A percentile compares a stretch with the other conserved stretches of the same genome.
These are phyloP conservation scores for Diospyros lotus DNA, from an alignment of 148 eudicot genomes.

Conservation along the genomic window DNA sequence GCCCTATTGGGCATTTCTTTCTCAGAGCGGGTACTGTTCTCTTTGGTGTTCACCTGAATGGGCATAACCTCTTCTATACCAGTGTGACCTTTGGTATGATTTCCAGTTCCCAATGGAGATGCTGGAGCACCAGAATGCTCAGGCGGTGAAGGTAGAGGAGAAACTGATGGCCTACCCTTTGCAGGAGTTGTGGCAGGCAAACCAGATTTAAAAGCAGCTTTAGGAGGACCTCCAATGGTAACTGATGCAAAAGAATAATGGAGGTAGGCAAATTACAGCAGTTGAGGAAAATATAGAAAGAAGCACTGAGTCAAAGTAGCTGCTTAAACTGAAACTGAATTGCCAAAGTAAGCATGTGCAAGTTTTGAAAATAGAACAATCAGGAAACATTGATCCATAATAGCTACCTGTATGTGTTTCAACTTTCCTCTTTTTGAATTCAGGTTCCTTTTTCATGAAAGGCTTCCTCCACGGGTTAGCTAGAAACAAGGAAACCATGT, in stretches of 20 bases:
- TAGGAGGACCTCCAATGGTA: constrained; percentile 54
- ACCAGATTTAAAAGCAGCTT: constrained; percentile 58
- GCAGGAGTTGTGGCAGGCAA: constrained; percentile 36
- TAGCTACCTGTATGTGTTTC: constrained; percentile 67
- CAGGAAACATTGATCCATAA: constrained; percentile 6
- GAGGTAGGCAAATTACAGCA: constrained; percentile 8
- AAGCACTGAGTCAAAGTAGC: neutral
- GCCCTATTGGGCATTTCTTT: constrained; percentile 35
- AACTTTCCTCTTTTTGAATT: constrained; percentile 58
- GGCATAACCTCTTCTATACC: constrained; percentile 34
- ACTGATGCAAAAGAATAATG: constrained; percentile 16
- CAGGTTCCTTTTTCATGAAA: constrained; percentile 68
- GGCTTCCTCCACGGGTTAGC: constrained; percentile 62
- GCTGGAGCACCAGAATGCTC: constrained; percentile 42
- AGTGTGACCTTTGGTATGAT: constrained; percentile 34
- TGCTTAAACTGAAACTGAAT: neutral
- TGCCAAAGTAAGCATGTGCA: neutral
- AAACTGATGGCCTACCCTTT: constrained; percentile 62
- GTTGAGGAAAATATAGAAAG: constrained; percentile 1
- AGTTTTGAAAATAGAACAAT: neutral
- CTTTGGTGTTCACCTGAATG: constrained; percentile 33
- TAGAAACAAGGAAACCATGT: constrained; percentile 17
- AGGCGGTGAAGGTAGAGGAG: constrained; percentile 75
- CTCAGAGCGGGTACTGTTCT: constrained; percentile 34
- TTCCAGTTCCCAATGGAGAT: constrained; percentile 60